A percentile compares a stretch with the other conserved stretches of the same genome.
These are phyloP conservation scores for Jaminaea rosea DNA, from an alignment of 1,284 basidiomycete species.

Conservation along the genomic window DNA sequence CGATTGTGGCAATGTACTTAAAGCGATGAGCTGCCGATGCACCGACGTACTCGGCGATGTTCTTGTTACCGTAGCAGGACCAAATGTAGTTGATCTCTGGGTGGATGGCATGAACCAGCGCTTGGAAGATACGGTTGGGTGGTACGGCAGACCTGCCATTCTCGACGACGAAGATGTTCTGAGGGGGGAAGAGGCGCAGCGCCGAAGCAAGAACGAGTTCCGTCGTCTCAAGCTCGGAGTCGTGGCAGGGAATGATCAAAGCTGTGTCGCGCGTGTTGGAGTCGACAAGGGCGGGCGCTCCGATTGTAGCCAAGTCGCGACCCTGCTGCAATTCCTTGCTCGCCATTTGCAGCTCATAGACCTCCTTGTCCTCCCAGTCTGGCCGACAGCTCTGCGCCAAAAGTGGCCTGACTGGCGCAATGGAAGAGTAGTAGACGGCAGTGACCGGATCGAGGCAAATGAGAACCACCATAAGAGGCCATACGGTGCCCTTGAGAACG, in stretches of 20 bases:
- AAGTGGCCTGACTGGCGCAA: too few relatives aligned
- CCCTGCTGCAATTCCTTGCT: neutral
- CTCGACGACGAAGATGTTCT: conserved; percentile 20
- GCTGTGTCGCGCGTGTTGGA: conserved; percentile 5
- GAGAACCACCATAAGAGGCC: neutral
- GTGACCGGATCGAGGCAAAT: neutral
- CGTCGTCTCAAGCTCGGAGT: conserved; percentile 14
- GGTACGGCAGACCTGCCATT: conserved; percentile 14
- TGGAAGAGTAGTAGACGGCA: neutral
- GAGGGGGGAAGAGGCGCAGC: conserved; percentile 15
- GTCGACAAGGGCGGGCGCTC: neutral
- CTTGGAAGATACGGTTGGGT: conserved; percentile 3
- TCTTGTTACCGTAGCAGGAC: conserved; percentile 18
- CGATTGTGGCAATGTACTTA: conserved; percentile 17
- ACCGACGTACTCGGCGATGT: conserved; percentile 18
- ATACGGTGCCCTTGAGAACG: neutral
- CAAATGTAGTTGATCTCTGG: conserved; percentile 19
- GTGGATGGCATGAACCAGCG: conserved; percentile 4
- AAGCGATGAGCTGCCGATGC: conserved; percentile 11
- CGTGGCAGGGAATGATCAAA: conserved; percentile 18
- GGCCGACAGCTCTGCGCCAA: too few relatives aligned
- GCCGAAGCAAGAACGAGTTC: conserved; percentile 17
- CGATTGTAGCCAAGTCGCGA: neutral
- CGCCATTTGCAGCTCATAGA: neutral
- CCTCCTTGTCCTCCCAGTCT: too few relatives aligned